Percentiles rank a stretch among this genome's conserved stretches.
Evolutionary conservation across 768 basidiomycete genomes (phyloP).

Genomic region (Leccinum fibrillosum): DNA sequence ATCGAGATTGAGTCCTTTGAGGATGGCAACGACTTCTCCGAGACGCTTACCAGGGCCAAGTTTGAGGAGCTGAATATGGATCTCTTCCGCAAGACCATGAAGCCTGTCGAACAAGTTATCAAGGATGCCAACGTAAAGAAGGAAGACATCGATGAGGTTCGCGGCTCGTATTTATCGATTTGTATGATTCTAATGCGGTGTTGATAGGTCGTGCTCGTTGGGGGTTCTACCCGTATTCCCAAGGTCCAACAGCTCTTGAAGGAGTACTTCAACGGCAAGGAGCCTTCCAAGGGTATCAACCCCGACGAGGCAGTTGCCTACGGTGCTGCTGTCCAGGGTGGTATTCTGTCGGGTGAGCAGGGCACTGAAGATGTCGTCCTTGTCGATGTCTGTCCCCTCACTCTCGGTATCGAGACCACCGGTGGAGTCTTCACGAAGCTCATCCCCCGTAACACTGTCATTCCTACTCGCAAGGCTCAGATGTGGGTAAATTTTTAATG

Average conservation of each 20-base stretch:
- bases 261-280: constrained; percentile 95
- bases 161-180: constrained; percentile 6
- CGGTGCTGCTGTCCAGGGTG: constrained; percentile 98
- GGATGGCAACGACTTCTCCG: constrained; percentile 94
- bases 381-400: constrained; percentile 94
- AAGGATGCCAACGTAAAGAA: constrained; percentile 99
- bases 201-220: constrained; percentile 77
- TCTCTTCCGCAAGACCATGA: constrained; percentile 99
- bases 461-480: constrained; percentile 96
- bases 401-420: constrained; percentile 98
- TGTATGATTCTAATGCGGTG: background rate
- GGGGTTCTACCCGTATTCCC: constrained; percentile 98
- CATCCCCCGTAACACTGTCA: constrained; percentile 96
- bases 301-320: constrained; percentile 99
- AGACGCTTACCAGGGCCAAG: constrained; percentile 96
- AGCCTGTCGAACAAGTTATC: constrained; percentile 97
- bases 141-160: constrained; percentile 88
- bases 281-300: constrained; percentile 98
- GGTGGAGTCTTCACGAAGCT: constrained; percentile 98
- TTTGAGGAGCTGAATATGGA: constrained; percentile 99
- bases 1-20: constrained; percentile 97
- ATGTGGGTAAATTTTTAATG: constrained; percentile 45
- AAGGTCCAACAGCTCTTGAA: constrained; percentile 98
- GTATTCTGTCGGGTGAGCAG: constrained; percentile 94
- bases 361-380: constrained; percentile 89